Evolutionary conservation across 768 basidiomycete species (phyloP).

Genomic region (Dacryopinax primogenitus): DNA sequence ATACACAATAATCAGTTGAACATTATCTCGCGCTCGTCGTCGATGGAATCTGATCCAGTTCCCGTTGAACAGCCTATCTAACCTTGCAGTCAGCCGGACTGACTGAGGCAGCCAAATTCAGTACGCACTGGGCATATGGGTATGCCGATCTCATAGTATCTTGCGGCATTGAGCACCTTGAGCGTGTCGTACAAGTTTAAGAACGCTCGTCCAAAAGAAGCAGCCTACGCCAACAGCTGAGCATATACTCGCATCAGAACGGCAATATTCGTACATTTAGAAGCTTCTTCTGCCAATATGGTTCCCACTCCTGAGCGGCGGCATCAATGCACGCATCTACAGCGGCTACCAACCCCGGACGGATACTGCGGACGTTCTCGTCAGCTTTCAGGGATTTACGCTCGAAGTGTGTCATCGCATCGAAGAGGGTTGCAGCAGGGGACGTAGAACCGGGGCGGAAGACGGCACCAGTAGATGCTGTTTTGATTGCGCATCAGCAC

Average conservation of each 20-base stretch:
- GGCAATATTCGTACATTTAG: conserved; percentile 46
- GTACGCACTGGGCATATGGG: conserved; percentile 90
- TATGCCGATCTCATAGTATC: conserved; percentile 83
- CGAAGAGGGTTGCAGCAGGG: conserved; percentile 80
- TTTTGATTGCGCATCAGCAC: too few relatives aligned
- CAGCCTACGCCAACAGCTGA: conserved; percentile 62
- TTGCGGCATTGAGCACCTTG: conserved; percentile 86
- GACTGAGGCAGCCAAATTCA: too few relatives aligned
- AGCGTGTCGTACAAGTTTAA: conserved; percentile 83
- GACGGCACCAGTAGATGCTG: conserved; percentile 66
- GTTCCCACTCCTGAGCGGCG: conserved; percentile 84
- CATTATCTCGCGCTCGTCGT: conserved; percentile 16
- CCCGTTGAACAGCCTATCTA: conserved; percentile 62
- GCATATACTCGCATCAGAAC: background rate
- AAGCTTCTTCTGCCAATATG: conserved; percentile 74
- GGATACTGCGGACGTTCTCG: conserved; percentile 78
- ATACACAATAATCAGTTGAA: background rate
- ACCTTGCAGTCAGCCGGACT: too few relatives aligned
- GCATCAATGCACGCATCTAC: conserved; percentile 90
- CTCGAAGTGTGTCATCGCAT: conserved; percentile 82
- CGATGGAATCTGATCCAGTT: conserved; percentile 36
- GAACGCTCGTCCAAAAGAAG: conserved; percentile 89
- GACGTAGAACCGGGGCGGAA: conserved; percentile 89
- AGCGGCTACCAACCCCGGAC: conserved; percentile 70
- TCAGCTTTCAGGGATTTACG: conserved; percentile 81